Conservation (phyloP, 495 filamentous ascomycete genomes). For the Penicillium canariense region DNA sequence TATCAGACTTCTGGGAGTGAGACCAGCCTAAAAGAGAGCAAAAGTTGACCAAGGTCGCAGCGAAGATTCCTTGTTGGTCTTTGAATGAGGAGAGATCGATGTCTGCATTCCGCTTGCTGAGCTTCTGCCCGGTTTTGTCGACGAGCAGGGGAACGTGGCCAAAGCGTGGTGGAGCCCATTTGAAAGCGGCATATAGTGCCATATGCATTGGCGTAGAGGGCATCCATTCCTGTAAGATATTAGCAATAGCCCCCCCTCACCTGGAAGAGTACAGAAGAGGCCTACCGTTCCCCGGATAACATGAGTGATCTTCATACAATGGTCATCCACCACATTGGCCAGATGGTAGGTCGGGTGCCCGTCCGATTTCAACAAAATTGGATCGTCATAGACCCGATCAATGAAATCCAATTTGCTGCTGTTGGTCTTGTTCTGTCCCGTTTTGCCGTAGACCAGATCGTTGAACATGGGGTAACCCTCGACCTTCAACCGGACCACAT, state of each 20-base stretch:
- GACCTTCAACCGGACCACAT: slow-evolving; percentile 73
- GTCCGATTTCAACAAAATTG: slow-evolving; percentile 85
- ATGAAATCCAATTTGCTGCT: slow-evolving; percentile 42
- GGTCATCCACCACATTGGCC: slow-evolving; percentile 95
- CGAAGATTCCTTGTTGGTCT: slow-evolving; percentile 63
- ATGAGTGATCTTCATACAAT: slow-evolving; percentile 91
- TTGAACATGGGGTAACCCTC: slow-evolving; percentile 57
- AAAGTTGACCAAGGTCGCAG: slow-evolving; percentile 78
- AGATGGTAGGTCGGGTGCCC: slow-evolving; percentile 94
- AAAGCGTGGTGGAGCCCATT: slow-evolving; percentile 79
- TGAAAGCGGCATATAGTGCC: slow-evolving; percentile 81
- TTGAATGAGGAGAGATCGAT: slow-evolving; percentile 68
- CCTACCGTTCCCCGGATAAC: slow-evolving; percentile 83
- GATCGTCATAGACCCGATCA: slow-evolving; percentile 63
- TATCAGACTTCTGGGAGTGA: slow-evolving; percentile 59
- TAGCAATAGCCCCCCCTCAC: not conserved
- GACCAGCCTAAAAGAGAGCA: slow-evolving; percentile 85
- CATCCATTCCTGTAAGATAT: slow-evolving; percentile 73
- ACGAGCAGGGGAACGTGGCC: slow-evolving; percentile 87
- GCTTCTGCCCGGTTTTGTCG: slow-evolving; percentile 71
- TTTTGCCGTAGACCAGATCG: slow-evolving; percentile 76
- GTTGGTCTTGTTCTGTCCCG: slow-evolving; percentile 47
- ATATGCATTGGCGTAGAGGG: slow-evolving; percentile 88
- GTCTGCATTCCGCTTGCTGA: slow-evolving; percentile 82
- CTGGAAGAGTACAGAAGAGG: slow-evolving; percentile 1